These are phyloP conservation scores for Phytophthora podocarpi DNA, from an alignment of 352 stramenopile species.

Conservation along the genomic window DNA sequence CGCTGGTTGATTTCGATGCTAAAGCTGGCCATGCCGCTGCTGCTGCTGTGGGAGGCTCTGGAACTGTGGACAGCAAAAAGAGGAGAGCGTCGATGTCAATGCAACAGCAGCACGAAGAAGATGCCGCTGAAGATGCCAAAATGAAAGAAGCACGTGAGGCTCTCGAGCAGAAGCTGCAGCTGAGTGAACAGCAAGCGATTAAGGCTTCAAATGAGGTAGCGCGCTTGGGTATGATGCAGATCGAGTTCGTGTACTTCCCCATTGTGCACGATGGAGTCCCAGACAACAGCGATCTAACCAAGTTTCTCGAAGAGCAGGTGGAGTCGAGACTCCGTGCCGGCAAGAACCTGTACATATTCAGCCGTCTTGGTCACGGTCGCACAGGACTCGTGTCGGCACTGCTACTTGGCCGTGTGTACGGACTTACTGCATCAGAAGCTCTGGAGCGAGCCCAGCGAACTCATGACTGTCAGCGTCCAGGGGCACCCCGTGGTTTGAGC, in stretches of 20 bases:
- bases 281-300: constrained; percentile 28
- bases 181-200: constrained; percentile 49
- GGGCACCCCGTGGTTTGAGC: constrained; percentile 24
- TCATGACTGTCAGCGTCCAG: constrained; percentile 64
- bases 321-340: constrained; percentile 55
- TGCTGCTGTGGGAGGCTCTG: constrained; percentile 14
- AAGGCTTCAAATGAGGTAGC: constrained; percentile 43
- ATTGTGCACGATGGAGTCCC: constrained; percentile 52
- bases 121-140: constrained; percentile 17
- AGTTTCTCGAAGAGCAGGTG: constrained; percentile 40
- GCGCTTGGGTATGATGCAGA: constrained; percentile 40
- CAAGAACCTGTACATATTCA: constrained; percentile 82
- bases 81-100: constrained; percentile 9
- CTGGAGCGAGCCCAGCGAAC: constrained; percentile 66
- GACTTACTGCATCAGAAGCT: constrained; percentile 55
- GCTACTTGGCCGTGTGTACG: constrained; percentile 76
- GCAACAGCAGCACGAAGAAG: constrained; percentile 18
- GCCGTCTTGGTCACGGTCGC: constrained; percentile 64
- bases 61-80: constrained; percentile 5
- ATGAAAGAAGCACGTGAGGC: constrained; percentile 29
- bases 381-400: constrained; percentile 71
- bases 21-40: constrained; percentile 11
- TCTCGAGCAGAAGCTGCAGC: constrained; percentile 49
- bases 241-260: constrained; percentile 62
- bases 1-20: constrained; percentile 26